Evolutionary conservation across 345 rosid species (phyloP).

Genomic region (Kandelia obovata): DNA sequence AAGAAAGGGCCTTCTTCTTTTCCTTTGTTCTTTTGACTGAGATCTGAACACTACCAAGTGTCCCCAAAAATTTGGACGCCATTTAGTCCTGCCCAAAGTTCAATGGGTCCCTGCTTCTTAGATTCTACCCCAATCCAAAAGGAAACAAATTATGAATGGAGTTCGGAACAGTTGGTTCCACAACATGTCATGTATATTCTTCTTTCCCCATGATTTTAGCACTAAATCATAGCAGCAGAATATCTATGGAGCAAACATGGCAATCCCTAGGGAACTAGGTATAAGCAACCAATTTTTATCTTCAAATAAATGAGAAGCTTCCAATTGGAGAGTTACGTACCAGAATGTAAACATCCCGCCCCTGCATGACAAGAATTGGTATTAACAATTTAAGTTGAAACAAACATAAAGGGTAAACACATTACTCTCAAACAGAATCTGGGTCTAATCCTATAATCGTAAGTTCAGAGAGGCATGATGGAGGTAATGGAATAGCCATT

Average conservation of each 20-base stretch:
- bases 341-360: slow-evolving; percentile 96
- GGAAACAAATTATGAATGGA: too few relatives aligned
- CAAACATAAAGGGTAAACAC: slow-evolving; percentile 11
- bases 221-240: background rate
- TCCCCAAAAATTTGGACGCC: background rate
- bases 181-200: too few relatives aligned
- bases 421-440: background rate
- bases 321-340: slow-evolving; percentile 48
- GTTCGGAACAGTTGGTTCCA: too few relatives aligned
- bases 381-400: slow-evolving; percentile 17
- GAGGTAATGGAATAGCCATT: too few relatives aligned
- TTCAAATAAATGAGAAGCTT: slow-evolving; percentile 20
- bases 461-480: too few relatives aligned
- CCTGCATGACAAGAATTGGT: slow-evolving; percentile 55
- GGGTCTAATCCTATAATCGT: background rate
- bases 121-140: background rate
- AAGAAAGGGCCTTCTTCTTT: background rate
- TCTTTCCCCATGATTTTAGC: background rate
- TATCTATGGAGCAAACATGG: background rate
- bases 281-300: slow-evolving; percentile 2
- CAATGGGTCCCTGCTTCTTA: slow-evolving; percentile 1
- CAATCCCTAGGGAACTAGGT: background rate
- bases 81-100: background rate
- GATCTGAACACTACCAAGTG: too few relatives aligned
- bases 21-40: background rate